Percentiles rank a stretch among this genome's conserved stretches.
phyloP scores from a whole-genome alignment of 1,139 yeast species.

The Blastobotrys raffinosifermentans region DNA sequence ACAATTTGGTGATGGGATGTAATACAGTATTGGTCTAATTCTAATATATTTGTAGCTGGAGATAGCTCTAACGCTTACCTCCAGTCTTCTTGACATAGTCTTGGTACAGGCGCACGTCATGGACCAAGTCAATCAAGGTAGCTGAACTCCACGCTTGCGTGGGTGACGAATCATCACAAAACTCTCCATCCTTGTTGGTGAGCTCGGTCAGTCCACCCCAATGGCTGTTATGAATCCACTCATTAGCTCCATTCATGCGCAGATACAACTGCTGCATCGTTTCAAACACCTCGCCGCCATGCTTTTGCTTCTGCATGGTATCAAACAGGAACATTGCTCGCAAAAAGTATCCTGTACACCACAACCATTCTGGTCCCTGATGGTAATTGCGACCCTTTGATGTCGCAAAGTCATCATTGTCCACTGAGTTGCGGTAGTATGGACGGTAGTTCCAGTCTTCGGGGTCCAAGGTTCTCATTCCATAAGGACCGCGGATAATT shows the following conservation, averaged over 20 bases:
- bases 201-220: constrained; percentile 96
- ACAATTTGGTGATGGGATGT: too few relatives aligned
- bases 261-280: constrained; percentile 41
- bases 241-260: constrained; percentile 58
- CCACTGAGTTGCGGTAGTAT: constrained; percentile 73
- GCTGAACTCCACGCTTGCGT: constrained; percentile 96
- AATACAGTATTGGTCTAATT: too few relatives aligned
- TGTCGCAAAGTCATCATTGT: constrained; percentile 81
- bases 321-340: constrained; percentile 64
- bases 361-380: constrained; percentile 98
- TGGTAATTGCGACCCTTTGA: constrained; percentile 95
- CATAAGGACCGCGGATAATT: constrained; percentile 78
- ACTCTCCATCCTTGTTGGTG: constrained; percentile 78
- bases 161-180: constrained; percentile 84
- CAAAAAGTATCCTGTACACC: constrained; percentile 83
- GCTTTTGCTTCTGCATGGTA: constrained; percentile 29
- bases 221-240: constrained; percentile 64
- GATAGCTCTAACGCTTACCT: too few relatives aligned
- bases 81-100: too few relatives aligned
- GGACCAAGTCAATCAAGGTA: constrained; percentile 73
- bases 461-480: constrained; percentile 90
- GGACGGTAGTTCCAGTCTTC: constrained; percentile 89
- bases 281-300: constrained; percentile 23
- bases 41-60: too few relatives aligned
- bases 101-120: constrained; percentile 38